phyloP scores from a whole-genome alignment of 2,329 filamentous ascomycete genomes.

The Plectosphaerella cucumerina region DNA sequence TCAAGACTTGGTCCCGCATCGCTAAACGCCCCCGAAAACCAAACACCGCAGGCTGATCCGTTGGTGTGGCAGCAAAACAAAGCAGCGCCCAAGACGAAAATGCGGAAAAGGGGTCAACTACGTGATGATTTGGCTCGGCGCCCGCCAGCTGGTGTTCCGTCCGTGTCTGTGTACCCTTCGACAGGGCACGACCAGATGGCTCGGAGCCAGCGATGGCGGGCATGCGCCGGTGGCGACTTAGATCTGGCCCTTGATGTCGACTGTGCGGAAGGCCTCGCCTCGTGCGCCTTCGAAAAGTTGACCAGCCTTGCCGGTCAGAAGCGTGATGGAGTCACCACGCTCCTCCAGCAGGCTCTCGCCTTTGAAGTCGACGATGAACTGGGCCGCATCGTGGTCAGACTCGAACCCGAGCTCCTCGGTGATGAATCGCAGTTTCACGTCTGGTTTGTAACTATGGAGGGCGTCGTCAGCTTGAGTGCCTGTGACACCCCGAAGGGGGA shows the following conservation, averaged over 20 bases:
- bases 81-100: too few relatives aligned
- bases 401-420: constrained; percentile 96
- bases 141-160: too few relatives aligned
- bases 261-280: constrained; percentile 70
- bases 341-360: constrained; percentile 75
- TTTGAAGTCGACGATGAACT: constrained; percentile 81
- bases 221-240: constrained; percentile 35
- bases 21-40: too few relatives aligned
- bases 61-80: too few relatives aligned
- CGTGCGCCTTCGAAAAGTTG: constrained; percentile 70
- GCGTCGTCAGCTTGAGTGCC: constrained; percentile 39
- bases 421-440: constrained; percentile 84
- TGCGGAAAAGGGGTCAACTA: too few relatives aligned
- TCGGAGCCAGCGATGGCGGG: too few relatives aligned
- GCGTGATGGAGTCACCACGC: constrained; percentile 66
- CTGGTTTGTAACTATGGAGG: constrained; percentile 80
- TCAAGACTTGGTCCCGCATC: too few relatives aligned
- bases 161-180: too few relatives aligned
- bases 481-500: not conserved
- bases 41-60: too few relatives aligned
- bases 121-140: too few relatives aligned
- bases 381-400: constrained; percentile 81
- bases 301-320: constrained; percentile 71
- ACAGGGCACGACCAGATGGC: too few relatives aligned
- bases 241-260: constrained; percentile 98